Evolutionary conservation across 768 basidiomycete genomes (phyloP).

Genomic region (Mycena filopes): DNA sequence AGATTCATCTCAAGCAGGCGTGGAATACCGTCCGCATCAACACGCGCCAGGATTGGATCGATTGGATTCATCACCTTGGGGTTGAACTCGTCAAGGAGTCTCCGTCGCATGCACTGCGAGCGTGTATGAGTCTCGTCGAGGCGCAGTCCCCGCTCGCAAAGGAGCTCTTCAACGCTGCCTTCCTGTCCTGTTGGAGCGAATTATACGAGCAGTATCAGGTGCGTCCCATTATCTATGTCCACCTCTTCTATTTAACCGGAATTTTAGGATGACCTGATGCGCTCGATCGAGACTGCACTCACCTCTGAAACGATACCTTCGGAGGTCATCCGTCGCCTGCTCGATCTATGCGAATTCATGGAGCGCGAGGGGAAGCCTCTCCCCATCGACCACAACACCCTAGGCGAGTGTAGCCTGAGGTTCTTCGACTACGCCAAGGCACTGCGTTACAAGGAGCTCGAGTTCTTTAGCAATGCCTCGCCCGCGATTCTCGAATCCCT

Average conservation of each 20-base stretch:
- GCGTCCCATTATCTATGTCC: slow-evolving; percentile 29
- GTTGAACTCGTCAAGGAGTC: slow-evolving; percentile 99
- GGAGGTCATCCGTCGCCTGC: slow-evolving; percentile 89
- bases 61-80: slow-evolving; percentile 93
- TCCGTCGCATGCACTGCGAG: slow-evolving; percentile 94
- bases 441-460: slow-evolving; percentile 97
- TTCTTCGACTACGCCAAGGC: slow-evolving; percentile 98
- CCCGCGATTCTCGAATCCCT: slow-evolving; percentile 93
- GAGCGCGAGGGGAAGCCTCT: slow-evolving; percentile 98
- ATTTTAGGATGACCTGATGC: slow-evolving; percentile 91
- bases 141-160: slow-evolving; percentile 90
- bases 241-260: neutral
- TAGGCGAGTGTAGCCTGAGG: slow-evolving; percentile 93
- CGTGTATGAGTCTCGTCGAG: slow-evolving; percentile 94
- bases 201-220: slow-evolving; percentile 98
- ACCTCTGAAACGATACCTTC: slow-evolving; percentile 81
- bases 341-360: slow-evolving; percentile 98
- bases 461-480: slow-evolving; percentile 94
- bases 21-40: slow-evolving; percentile 89
- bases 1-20: slow-evolving; percentile 95
- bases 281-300: slow-evolving; percentile 88
- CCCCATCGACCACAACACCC: slow-evolving; percentile 91
- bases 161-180: slow-evolving; percentile 97
- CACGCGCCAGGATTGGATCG: slow-evolving; percentile 90
- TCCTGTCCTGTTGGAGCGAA: slow-evolving; percentile 97